Evolutionary conservation across 2,329 filamentous ascomycete species (phyloP), one percentile per base, ranked within the genome.

Genomic region (Paracamarosporium sp.): DNA sequence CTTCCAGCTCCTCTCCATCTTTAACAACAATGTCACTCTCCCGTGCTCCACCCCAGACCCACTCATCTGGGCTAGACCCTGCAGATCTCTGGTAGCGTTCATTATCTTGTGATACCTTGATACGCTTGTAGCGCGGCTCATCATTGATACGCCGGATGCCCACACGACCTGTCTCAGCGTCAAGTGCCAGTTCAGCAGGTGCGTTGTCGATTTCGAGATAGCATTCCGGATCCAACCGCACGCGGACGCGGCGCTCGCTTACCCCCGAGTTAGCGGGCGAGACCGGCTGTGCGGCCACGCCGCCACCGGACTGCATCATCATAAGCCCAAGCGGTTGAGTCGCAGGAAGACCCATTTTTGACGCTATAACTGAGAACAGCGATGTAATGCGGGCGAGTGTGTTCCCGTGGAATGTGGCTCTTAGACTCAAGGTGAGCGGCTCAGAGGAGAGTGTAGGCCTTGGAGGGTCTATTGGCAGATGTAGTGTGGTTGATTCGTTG

Each of bases 311-410:
- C 3, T 85, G 81, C 46, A 85, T 80, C 85, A 90, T 89, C 73
- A 91, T 82, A 35, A 91, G 78, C 7, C 90, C 89, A 1, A 90
- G 76, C 0, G 89, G 86, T 22, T 81, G 77, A 9, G 79, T 81
- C 13, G 79, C 76, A 0, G 90, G 86, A 5, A 93, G 75, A 61
- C 89, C 90, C 64, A 95, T 85, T 74, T 94, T 96, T 31, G 88
- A 89, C 2, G 90, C 87, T n/a, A 97, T 84, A 8, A 96, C 89
- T 66, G 92, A 89, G 63, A 96, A 86, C 5, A 97, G 80, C 53
- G 88, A 88, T 0, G 87, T 84, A 17, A 97, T 82, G 51, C 91
- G 85, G 11, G 86, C 83, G 63, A 90, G 89, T 5, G 88, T 86
- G 45, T 90, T 85, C 13, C 87, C 86, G 65, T 90, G 86, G 77